Base-by-base conservation (phyloP, 179 eudicot species). In the Vitellaria paradoxa region DNA sequence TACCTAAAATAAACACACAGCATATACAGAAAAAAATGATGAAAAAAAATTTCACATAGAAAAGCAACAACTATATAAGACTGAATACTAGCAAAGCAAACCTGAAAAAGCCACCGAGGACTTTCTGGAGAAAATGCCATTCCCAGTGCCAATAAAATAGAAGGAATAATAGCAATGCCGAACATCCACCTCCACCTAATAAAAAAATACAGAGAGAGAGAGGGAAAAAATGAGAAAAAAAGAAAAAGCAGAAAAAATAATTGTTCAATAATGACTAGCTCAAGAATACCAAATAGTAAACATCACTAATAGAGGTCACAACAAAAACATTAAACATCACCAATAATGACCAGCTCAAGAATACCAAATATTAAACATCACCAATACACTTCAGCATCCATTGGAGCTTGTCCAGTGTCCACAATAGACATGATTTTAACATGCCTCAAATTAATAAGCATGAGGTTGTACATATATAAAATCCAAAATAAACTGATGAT, bases 41-140 rank as follows among this genome's bases (percentile, higher is more conserved):
- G 1, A 7, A 1, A 7, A 12, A 50, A 50, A 8, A 50, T 2
- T 50, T 7, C 1, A 14, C 13, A 20, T 2, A 14, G 20, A 18
- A 7, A 73, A 73, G 68, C 68, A 63, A 57, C 46, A 74, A 67
- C 52, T 52, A 74, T 46, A 42, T 68, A 18, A 50, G 20, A 61
- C 74, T 57, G 59, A 57, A 40, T 15, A 69, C 26, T 37, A 61
- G 73, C 20, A 76, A 42, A 59, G 65, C 68, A 46, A 71, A 96
- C 99, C 98, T 96, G 99, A 73, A 81, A 92, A 82, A 93, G 97
- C 99, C 99, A 96, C 68, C 96, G 80, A 61, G 99, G 99, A 82
- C 99, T 96, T 88, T 96, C 99, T 24, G 99, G 99, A 82, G 96
- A 90, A 83, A 96, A 80, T 61, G 86, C 81, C 99, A 96, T 96